Evolutionary conservation across 2,329 filamentous ascomycete genomes (phyloP), one percentile per base, ranked within the genome.

Genomic region (Cladophialophora immunda): DNA sequence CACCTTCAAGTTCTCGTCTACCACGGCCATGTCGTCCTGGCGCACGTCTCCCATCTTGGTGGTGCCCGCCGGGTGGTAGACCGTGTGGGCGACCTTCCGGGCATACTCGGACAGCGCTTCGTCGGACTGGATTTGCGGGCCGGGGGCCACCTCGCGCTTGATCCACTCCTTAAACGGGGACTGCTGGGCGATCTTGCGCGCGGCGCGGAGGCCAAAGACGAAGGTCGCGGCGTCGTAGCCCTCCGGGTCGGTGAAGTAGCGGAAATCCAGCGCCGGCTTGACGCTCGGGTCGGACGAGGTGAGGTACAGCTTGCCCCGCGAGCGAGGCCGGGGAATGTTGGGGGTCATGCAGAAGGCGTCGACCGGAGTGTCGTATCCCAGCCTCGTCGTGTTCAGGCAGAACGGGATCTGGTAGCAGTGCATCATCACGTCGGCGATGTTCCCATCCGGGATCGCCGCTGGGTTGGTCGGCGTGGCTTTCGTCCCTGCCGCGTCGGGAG

Each of bases 391-490:
- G 85, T 97, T 97, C 73, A 93, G 87, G 69, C 90, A 92, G 81
- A 97, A 97, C 62, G 93, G 93, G 72, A 97, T 96, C 81, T 97
- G 93, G 83, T 97, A 97, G 86, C 93, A 97, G 83, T 97, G 93
- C 91, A 95, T 95, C 93, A 97, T 97, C 75, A 96, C 82, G 76
- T 97, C 93, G 70, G 91, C 91, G 63, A 92, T 89, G 68, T 91
- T 86, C 60, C 90, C 90, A 73, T 96, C 92, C 1, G 81, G 77
- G 47, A 86, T 75, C 5, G 77, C 79, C n/a, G 79, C 75, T 17
- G 84, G 82, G 70, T 83, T 85, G 70, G 76, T 62, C 7, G 67
- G 57, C 2, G 65, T 67, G 7, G 68, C 77, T 68, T 80, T 79
- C 69, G 82, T 81, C 64, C 86, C 86, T 3, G 85, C 86, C 2